These are phyloP conservation scores for Zoysia japonica DNA, from an alignment of 176 grass and related monocot genomes.

Conservation along the genomic window DNA sequence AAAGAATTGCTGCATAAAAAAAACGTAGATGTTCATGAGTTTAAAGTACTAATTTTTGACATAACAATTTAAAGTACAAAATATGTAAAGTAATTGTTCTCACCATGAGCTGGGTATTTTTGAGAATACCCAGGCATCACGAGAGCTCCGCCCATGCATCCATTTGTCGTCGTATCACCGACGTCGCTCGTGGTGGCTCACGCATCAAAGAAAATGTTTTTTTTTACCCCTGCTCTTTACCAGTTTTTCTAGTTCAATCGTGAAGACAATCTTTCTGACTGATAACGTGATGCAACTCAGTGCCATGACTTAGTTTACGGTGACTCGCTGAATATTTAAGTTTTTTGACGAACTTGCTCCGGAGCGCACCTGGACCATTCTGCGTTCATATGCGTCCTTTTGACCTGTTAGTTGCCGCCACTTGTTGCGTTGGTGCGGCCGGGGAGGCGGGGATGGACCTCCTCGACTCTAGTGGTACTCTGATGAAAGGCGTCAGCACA, in stretches of 20 bases:
- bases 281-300: slow-evolving; percentile 5
- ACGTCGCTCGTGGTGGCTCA: slow-evolving; percentile 3
- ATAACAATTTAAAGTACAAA: too few species aligned
- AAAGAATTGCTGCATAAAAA: too few species aligned
- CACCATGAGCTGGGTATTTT: too few species aligned
- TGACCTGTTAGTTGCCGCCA: slow-evolving; percentile 21
- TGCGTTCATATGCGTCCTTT: not conserved
- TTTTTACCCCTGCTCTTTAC: not conserved
- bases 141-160: too few species aligned
- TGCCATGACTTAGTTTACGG: not conserved
- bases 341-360: slow-evolving; percentile 12
- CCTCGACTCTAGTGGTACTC: not conserved
- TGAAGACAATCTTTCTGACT: not conserved
- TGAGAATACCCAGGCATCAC: too few species aligned
- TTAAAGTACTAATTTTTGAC: too few species aligned
- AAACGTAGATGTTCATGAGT: too few species aligned
- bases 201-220: not conserved
- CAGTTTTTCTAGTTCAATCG: not conserved
- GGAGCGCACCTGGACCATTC: not conserved
- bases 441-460: not conserved
- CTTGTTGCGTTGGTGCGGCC: slow-evolving; percentile 18
- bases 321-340: slow-evolving; percentile 13
- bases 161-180: not conserved
- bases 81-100: too few species aligned
- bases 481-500: slow-evolving; percentile 20